Percentiles rank a stretch among this genome's conserved stretches.
phyloP scores from a whole-genome alignment of 2,329 filamentous ascomycete species.

The Colletotrichum magnum region DNA sequence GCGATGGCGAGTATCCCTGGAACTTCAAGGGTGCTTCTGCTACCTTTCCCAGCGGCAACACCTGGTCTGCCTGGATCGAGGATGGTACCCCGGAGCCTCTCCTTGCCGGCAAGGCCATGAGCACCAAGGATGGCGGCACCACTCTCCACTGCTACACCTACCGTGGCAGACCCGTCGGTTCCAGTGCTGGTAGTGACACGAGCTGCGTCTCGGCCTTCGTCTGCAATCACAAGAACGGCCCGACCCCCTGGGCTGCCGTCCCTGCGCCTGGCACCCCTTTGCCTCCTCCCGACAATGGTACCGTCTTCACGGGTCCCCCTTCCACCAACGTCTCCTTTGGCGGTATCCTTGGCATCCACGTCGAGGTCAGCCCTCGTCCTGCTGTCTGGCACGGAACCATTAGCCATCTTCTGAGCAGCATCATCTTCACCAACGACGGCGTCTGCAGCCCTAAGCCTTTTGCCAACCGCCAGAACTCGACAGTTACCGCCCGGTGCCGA shows the following conservation, averaged over 20 bases:
- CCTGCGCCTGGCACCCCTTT: not conserved
- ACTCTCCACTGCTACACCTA: slow-evolving; percentile 59
- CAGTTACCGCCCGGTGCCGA: slow-evolving; percentile 36
- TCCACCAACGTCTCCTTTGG: slow-evolving; percentile 15
- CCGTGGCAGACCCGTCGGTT: slow-evolving; percentile 55
- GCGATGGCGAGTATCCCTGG: slow-evolving; percentile 57
- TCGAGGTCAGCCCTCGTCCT: slow-evolving; percentile 31
- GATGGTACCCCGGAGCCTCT: slow-evolving; percentile 57
- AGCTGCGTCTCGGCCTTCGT: slow-evolving; percentile 59
- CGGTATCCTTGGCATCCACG: slow-evolving; percentile 14
- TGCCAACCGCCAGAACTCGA: slow-evolving; percentile 33
- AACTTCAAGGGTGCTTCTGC: slow-evolving; percentile 53
- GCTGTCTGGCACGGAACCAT: slow-evolving; percentile 37
- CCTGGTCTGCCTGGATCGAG: slow-evolving; percentile 59
- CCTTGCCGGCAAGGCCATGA: slow-evolving; percentile 56
- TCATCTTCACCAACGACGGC: slow-evolving; percentile 29
- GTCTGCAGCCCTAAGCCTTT: slow-evolving; percentile 36
- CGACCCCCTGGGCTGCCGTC: slow-evolving; percentile 30
- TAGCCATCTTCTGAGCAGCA: slow-evolving; percentile 33
- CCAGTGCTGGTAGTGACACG: slow-evolving; percentile 54
- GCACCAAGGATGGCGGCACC: slow-evolving; percentile 55
- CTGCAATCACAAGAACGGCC: slow-evolving; percentile 52
- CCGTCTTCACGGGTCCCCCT: not conserved
- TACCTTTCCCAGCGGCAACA: slow-evolving; percentile 54
- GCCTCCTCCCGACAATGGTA: slow-evolving; percentile 12